phyloP scores from a whole-genome alignment of 257 asterid genomes.

The Galeopsis tetrahit region DNA sequence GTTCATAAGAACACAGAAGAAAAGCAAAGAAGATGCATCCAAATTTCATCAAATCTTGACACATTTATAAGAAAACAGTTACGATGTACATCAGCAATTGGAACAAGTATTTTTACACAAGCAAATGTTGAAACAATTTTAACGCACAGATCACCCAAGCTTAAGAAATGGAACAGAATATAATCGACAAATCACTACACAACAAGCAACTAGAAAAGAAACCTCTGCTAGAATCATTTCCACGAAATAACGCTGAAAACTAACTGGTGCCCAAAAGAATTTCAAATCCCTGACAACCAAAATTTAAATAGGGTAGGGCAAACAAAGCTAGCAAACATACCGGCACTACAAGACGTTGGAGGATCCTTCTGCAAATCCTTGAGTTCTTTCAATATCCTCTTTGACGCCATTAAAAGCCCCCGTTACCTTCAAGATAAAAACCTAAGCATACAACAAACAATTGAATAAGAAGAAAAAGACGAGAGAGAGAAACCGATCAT shows the following conservation, averaged over 20 bases:
- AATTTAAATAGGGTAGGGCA: neutral
- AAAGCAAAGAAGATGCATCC: neutral
- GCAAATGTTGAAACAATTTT: neutral
- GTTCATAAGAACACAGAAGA: neutral
- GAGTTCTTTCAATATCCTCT: conserved; percentile 53
- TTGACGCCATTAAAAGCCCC: conserved; percentile 45
- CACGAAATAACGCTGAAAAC: neutral
- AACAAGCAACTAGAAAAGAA: neutral
- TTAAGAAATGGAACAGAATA: neutral
- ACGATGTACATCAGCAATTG: neutral
- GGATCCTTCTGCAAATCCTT: conserved; percentile 61
- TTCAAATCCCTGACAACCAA: neutral
- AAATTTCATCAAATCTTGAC: neutral
- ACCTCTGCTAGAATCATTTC: neutral
- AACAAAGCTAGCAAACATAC: conserved; percentile 26
- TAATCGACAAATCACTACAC: neutral
- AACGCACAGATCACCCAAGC: conserved; percentile 5
- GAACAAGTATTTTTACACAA: neutral
- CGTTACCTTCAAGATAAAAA: conserved; percentile 25
- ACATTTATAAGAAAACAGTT: neutral
- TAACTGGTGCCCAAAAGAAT: neutral
- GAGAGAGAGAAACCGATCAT: neutral
- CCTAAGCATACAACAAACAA: conserved; percentile 29
- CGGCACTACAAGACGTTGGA: conserved; percentile 63
- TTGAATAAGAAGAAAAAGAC: neutral